Base-by-base conservation (phyloP, 768 basidiomycete species). In the Strobilomyces echinocephalus region DNA sequence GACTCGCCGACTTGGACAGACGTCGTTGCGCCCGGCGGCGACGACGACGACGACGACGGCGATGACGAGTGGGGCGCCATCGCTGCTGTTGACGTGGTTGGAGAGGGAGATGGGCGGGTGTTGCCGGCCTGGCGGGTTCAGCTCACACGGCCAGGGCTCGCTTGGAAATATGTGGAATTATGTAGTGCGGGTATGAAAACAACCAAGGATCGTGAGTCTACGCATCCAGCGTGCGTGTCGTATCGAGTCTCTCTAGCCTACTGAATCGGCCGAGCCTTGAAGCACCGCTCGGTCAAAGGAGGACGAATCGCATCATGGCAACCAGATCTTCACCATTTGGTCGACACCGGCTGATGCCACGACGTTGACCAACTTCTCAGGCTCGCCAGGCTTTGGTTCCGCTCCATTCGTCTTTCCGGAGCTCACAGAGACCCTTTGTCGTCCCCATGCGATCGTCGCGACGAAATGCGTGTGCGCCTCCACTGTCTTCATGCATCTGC, bases 1-100 rank as follows among this genome's bases (percentile, higher is more conserved):
- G 50, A 84, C 91, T 78, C 50, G 87, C 91, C 91, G 72, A 94
- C 91, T 93, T 93, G 90, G 50, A 94, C 91, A 60, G 91, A 91
- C 61, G 91, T 93, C 74, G 87, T 80, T 77, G 84, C 70, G 70
- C 67, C 39, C 56, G 65, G 69, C 59, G 85, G 72, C 58, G 78
- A 76, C 76, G 80, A 79, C 78, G 84, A 80, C 46, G 47, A 30
- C 74, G 80, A 78, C 75, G 79, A 73, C 57, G 80, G 78, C 78
- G 85, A 80, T 73, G 83, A 79, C 75, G 78, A 73, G 58, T 79
- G 73, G 63, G 87, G 86, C 69, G 87, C 82, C 88, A 88, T 88
- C 79, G 75, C 68, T 71, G 72, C 65, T 49, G 54, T 53, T 56
- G 58, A 53, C 38, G 57, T 51, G 54, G 67, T 65, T 69, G 60